Percentiles rank a stretch among this genome's conserved stretches.
phyloP scores from a whole-genome alignment of 257 asterid genomes.

The Solanum dulcamara region DNA sequence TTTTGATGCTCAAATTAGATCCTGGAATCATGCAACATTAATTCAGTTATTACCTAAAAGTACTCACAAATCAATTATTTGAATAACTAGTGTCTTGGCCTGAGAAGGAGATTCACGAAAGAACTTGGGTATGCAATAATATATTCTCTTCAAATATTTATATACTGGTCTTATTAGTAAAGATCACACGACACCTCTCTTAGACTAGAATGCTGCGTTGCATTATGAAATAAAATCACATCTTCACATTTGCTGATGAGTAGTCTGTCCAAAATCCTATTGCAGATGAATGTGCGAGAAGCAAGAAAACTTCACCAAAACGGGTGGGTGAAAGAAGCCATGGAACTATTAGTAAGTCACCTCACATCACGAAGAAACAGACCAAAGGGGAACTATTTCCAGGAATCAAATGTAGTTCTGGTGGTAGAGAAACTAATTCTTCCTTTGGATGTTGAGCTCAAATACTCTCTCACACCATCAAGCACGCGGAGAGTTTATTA shows the following conservation, averaged over 20 bases:
- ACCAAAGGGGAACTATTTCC: too few species aligned
- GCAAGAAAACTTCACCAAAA: background rate
- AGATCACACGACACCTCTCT: background rate
- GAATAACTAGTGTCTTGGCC: background rate
- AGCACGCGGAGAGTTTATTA: too few species aligned
- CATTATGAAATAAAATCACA: background rate
- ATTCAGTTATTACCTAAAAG: background rate
- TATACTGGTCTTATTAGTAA: too few species aligned
- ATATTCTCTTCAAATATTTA: too few species aligned
- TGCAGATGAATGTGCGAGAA: background rate
- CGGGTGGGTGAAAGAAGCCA: background rate
- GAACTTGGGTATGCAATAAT: too few species aligned
- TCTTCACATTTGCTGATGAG: background rate
- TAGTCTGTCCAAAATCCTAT: background rate
- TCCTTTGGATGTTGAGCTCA: too few species aligned
- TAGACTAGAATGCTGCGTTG: background rate
- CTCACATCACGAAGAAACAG: background rate
- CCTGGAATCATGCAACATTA: background rate
- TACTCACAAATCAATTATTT: background rate
- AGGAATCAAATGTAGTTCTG: too few species aligned
- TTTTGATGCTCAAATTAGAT: background rate
- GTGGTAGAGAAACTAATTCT: too few species aligned
- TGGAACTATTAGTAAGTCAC: background rate
- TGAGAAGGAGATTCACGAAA: too few species aligned
- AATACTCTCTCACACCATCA: too few species aligned